Percentiles rank a stretch among this genome's conserved stretches.
Evolutionary conservation across 345 rosid species (phyloP).

Genomic region (rapeseed (Brassica napus)): Da-Ae NC_063435.1:8619001-8619500

Average conservation of each 20-base stretch:
- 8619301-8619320: slow-evolving; percentile 76
- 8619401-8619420: slow-evolving; percentile 61
- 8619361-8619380: slow-evolving; percentile 66
- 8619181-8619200: slow-evolving; percentile 63
- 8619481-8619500: slow-evolving; percentile 53
- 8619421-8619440: slow-evolving; percentile 53
- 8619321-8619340: slow-evolving; percentile 73
- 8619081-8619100: slow-evolving; percentile 71
- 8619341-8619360: slow-evolving; percentile 74
- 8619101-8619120: slow-evolving; percentile 66
- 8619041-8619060: slow-evolving; percentile 55
- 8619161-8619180: slow-evolving; percentile 57
- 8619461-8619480: slow-evolving; percentile 70
- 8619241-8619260: slow-evolving; percentile 91
- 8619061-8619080: slow-evolving; percentile 66
- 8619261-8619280: slow-evolving; percentile 89
- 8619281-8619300: slow-evolving; percentile 79
- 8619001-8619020: slow-evolving; percentile 67
- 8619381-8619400: slow-evolving; percentile 82
- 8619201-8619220: slow-evolving; percentile 52
- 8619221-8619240: slow-evolving; percentile 57
- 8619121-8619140: slow-evolving; percentile 48
- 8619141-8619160: slow-evolving; percentile 66
- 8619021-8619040: slow-evolving; percentile 75
- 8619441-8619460: slow-evolving; percentile 62